A percentile compares a stretch with the other conserved stretches of the same genome.
Conservation (phyloP, 2,329 filamentous ascomycete genomes). For the Sclerotinia borealis region DNA sequence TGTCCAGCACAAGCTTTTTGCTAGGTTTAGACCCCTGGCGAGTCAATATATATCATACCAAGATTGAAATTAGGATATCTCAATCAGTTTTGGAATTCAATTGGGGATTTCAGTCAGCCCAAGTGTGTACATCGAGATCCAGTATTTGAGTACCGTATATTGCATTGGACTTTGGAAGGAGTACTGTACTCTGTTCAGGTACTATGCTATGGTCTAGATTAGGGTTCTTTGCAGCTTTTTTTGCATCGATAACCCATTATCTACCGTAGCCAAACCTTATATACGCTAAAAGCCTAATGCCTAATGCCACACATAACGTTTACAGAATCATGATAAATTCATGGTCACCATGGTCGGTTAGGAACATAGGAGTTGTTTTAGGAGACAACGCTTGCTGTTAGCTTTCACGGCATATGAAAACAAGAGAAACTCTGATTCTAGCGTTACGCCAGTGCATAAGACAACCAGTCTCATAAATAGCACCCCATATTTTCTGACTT, state of each 20-base stretch:
- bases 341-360: not conserved
- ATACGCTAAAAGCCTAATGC: not conserved
- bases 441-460: not conserved
- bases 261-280: not conserved
- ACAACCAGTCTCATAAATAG: not conserved
- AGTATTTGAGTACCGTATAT: not conserved
- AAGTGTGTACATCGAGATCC: not conserved
- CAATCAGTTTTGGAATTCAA: not conserved
- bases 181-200: too few relatives aligned
- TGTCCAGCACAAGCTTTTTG: not conserved
- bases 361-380: not conserved
- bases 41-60: not conserved
- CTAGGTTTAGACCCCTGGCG: not conserved
- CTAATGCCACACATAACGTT: too few relatives aligned
- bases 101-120: not conserved
- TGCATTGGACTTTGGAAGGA: too few relatives aligned
- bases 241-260: constrained; percentile 1
- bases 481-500: constrained; percentile 5
- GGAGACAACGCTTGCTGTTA: not conserved
- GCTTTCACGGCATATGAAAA: not conserved
- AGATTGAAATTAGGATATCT: not conserved
- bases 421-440: not conserved
- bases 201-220: not conserved
- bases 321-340: not conserved
- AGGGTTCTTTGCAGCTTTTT: not conserved